Evolutionary conservation across 345 rosid genomes (phyloP), one percentile per base, ranked within the genome.

Genomic region (Hirschfeldia incana): DNA sequence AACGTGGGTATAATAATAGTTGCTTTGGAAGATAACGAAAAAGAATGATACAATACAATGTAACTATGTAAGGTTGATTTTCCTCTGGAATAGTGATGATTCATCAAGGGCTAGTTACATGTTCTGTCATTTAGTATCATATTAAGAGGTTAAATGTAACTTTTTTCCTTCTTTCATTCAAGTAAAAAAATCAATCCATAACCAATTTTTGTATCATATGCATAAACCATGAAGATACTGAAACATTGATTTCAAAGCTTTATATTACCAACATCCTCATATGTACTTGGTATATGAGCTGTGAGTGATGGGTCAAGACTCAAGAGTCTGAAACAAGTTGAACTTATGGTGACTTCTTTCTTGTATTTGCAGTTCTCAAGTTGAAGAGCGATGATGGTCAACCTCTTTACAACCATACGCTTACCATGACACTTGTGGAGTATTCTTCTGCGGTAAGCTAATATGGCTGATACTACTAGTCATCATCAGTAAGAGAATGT

Each of bases 391-490:
- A 76, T 63, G 79, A 85, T 73, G 46, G 32, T 78, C 36, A 29
- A 26, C 83, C 84, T 46, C 73, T 72, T 80, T 94, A 90, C 87
- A 94, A 94, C 84, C 97, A 88, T 81, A 91, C 97, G 4, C 96
- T 91, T 66, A 92, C 96, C 67, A 80, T 77, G 0, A 91, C 88
- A 71, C 73, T 93, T 78, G 99, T 93, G 77, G 96, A 95, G 83
- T 95, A 95, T 82, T 93, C 97, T 55, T 92, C 98, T 60, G 99
- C 99, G 11, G 97, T 94, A 86, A 84, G 97, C 84, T 59, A 15
- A 6, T 15, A 4, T 76, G 28, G 28, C 5, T 58, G 15, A 59
- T 59, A 57, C 15, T 65, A 6, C 46, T n/a, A 27, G 33, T 74
- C 2, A n/a, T 4, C 1, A 28, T 33, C 36, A 33, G 36, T 33